phyloP scores from a whole-genome alignment of 352 stramenopile genomes.

The Phytophthora cajani region DNA sequence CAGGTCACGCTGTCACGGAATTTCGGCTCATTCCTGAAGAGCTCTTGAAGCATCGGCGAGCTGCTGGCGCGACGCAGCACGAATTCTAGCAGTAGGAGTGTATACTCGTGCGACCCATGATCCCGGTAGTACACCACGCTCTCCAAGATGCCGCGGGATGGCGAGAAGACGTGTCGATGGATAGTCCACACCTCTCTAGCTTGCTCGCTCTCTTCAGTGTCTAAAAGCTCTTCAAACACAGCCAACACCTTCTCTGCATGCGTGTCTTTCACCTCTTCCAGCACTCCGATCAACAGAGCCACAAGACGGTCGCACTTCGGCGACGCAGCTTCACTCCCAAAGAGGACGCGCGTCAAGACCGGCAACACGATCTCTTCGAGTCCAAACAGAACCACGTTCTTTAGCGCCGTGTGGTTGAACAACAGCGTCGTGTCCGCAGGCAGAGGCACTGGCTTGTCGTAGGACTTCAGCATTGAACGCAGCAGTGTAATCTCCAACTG shows the following conservation, averaged over 20 bases:
- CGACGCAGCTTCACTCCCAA: slow-evolving; percentile 13
- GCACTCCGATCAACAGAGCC: slow-evolving; percentile 55
- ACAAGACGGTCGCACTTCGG: slow-evolving; percentile 57
- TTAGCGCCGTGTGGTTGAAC: slow-evolving; percentile 50
- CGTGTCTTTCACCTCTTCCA: slow-evolving; percentile 72
- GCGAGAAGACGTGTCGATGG: slow-evolving; percentile 65
- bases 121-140: slow-evolving; percentile 71
- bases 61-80: slow-evolving; percentile 34
- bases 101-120: slow-evolving; percentile 54
- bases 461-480: slow-evolving; percentile 14
- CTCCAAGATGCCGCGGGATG: slow-evolving; percentile 60
- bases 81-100: slow-evolving; percentile 66
- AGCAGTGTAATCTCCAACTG: slow-evolving; percentile 29
- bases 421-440: slow-evolving; percentile 48
- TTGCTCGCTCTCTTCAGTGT: slow-evolving; percentile 25
- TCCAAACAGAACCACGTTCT: slow-evolving; percentile 49
- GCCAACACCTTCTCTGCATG: slow-evolving; percentile 51
- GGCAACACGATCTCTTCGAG: slow-evolving; percentile 40
- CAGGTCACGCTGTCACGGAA: slow-evolving; percentile 47
- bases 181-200: slow-evolving; percentile 20
- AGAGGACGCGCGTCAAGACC: slow-evolving; percentile 27
- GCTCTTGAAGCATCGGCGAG: slow-evolving; percentile 42
- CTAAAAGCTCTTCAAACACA: slow-evolving; percentile 51
- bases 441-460: slow-evolving; percentile 6
- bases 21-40: slow-evolving; percentile 46